Percentiles rank a stretch among this genome's conserved stretches.
phyloP scores from a whole-genome alignment of 225 moss, liverwort and hornwort genomes.

The Asterella californica region DNA sequence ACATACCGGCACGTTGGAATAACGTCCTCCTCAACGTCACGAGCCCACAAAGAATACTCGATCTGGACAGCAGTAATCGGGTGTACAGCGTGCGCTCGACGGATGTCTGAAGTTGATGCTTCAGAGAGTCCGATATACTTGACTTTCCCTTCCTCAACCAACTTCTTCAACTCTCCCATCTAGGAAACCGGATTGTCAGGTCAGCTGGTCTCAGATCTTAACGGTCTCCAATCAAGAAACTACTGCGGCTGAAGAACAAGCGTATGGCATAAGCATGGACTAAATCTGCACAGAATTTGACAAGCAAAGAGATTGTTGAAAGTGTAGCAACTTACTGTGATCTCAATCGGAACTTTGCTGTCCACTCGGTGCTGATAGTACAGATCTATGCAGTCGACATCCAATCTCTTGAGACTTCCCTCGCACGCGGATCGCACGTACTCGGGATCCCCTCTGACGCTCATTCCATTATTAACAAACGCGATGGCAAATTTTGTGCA shows the following conservation, averaged over 20 bases:
- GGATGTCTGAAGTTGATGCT: slow-evolving; percentile 36
- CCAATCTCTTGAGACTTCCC: slow-evolving; percentile 63
- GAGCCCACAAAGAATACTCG: slow-evolving; percentile 43
- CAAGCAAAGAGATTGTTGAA: no score
- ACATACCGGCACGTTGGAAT: slow-evolving; percentile 43
- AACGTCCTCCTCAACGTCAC: slow-evolving; percentile 48
- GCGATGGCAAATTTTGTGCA: slow-evolving; percentile 8
- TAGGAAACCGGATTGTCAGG: no score
- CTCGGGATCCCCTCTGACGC: slow-evolving; percentile 52
- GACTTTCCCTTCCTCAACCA: slow-evolving; percentile 45
- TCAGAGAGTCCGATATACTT: slow-evolving; percentile 50
- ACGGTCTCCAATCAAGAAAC: no score
- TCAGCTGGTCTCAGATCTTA: no score
- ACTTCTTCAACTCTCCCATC: slow-evolving; percentile 46
- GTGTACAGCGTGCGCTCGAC: slow-evolving; percentile 49
- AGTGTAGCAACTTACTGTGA: slow-evolving; percentile 66
- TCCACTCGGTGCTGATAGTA: slow-evolving; percentile 80
- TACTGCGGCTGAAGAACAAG: no score
- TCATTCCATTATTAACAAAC: background rate
- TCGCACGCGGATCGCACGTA: slow-evolving; percentile 56
- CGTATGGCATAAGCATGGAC: no score
- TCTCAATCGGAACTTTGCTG: slow-evolving; percentile 56
- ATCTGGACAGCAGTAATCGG: slow-evolving; percentile 44
- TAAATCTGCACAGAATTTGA: no score
- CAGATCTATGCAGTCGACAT: slow-evolving; percentile 61